Conservation (phyloP, 495 filamentous ascomycete genomes). For the Penicillium atrosanguineum region DNA sequence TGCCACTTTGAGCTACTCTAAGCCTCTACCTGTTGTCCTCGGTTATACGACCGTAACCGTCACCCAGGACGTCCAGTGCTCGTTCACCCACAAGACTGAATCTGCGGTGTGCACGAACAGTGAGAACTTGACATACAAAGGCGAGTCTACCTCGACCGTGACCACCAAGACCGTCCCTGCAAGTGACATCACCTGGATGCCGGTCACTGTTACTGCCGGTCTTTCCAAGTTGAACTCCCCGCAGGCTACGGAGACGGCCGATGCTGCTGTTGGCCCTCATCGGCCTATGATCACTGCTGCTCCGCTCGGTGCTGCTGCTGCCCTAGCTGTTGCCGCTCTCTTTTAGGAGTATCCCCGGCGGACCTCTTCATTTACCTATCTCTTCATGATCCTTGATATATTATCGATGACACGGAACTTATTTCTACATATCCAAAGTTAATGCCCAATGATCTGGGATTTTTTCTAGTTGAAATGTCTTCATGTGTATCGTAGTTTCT, state of each 20-base stretch:
- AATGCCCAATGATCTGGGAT: too few relatives aligned
- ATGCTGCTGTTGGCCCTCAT: conserved; percentile 1
- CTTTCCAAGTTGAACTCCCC: conserved; percentile 3
- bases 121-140: not conserved
- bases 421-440: too few relatives aligned
- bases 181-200: not conserved
- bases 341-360: not conserved
- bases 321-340: not conserved
- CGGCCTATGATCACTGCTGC: conserved; percentile 18
- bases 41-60: not conserved
- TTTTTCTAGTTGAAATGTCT: too few relatives aligned
- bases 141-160: conserved; percentile 3
- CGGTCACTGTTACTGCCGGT: conserved; percentile 12
- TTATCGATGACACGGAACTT: too few relatives aligned
- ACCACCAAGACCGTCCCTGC: not conserved
- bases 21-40: not conserved
- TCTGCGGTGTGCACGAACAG: conserved; percentile 1
- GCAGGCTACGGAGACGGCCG: conserved; percentile 5
- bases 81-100: conserved; percentile 13
- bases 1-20: conserved; percentile 8
- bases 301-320: conserved; percentile 14
- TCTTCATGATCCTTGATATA: too few relatives aligned
- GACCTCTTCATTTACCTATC: too few relatives aligned
- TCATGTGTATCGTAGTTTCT: too few relatives aligned
- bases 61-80: conserved; percentile 5